Evolutionary conservation across 306 rosid genomes (phyloP).

Genomic region (apple (Malus domestica)): ASM211411v1 NC_041791.1:31061001-31061500

Average conservation of each 20-base stretch:
- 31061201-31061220: conserved; percentile 99
- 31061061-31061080: conserved; percentile 90
- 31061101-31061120: conserved; percentile 96
- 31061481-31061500: conserved; percentile 10
- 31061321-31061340: conserved; percentile 94
- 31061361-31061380: conserved; percentile 96
- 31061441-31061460: background rate
- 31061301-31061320: conserved; percentile 97
- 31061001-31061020: background rate
- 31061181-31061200: conserved; percentile 99
- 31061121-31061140: conserved; percentile 90
- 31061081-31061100: conserved; percentile 99
- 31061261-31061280: conserved; percentile 85
- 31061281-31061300: conserved; percentile 97
- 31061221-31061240: conserved; percentile 97
- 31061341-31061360: conserved; percentile 85
- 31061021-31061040: background rate
- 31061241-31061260: conserved; percentile 78
- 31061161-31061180: conserved; percentile 91
- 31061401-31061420: conserved; percentile 93
- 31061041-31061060: conserved; percentile 9
- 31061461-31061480: background rate
- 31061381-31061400: conserved; percentile 96
- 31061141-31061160: conserved; percentile 71
- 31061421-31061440: conserved; percentile 45